Conservation (phyloP, 805 yeast species). For the Ogataea ramenticola region DNA sequence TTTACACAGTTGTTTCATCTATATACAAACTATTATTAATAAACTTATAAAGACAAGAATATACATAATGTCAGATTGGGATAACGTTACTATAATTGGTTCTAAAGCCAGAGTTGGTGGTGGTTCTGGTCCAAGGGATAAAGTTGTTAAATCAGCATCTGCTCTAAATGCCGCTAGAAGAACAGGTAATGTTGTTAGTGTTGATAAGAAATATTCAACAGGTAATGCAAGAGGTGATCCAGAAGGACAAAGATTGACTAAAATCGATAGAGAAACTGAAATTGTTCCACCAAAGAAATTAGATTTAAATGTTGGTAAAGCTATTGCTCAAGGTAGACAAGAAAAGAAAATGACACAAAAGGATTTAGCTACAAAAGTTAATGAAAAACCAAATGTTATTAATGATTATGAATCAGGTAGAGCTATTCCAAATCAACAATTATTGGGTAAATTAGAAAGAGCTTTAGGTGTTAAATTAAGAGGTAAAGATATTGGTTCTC, state of each 20-base stretch:
- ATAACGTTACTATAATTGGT: conserved; percentile 82
- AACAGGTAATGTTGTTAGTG: conserved; percentile 79
- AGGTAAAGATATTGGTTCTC: conserved; percentile 93
- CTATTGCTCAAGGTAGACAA: conserved; percentile 77
- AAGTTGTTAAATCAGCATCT: conserved; percentile 70
- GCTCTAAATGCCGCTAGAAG: conserved; percentile 93
- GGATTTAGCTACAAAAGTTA: conserved; percentile 91
- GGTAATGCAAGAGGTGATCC: conserved; percentile 59
- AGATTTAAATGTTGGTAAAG: conserved; percentile 78
- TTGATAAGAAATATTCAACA: conserved; percentile 85
- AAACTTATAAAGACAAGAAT: too few species aligned
- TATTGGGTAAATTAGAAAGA: conserved; percentile 87
- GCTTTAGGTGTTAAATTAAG: conserved; percentile 90
- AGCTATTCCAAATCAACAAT: conserved; percentile 94
- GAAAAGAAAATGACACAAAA: conserved; percentile 89
- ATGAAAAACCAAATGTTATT: conserved; percentile 92
- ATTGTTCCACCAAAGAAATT: conserved; percentile 89
- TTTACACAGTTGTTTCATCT: too few species aligned
- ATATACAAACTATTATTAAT: too few species aligned
- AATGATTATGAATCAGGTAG: conserved; percentile 97
- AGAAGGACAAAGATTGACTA: conserved; percentile 93
- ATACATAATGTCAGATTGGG: conserved; percentile 67
- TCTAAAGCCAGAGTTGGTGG: conserved; percentile 82
- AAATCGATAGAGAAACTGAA: conserved; percentile 88
- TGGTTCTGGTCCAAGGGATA: conserved; percentile 71